A percentile compares a stretch with the other conserved stretches of the same genome.
These are phyloP conservation scores for Cutaneotrichosporon sp. DNA, from an alignment of 1,284 basidiomycete species.

Conservation along the genomic window DNA sequence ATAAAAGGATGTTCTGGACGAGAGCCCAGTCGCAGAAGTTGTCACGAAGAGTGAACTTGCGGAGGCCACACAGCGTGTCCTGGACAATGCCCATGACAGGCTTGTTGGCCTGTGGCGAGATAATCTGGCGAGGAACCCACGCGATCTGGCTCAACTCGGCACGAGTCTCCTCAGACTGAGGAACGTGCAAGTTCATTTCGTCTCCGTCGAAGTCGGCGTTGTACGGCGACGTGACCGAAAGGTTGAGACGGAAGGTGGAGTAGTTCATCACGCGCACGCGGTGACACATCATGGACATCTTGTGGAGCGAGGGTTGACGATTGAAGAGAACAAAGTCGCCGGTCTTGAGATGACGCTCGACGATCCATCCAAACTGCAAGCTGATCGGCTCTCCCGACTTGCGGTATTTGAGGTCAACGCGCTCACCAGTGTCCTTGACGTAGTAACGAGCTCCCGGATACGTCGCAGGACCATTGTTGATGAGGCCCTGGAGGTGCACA, in stretches of 20 bases:
- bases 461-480: conserved; percentile 91
- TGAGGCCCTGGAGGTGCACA: conserved; percentile 86
- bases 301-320: conserved; percentile 96
- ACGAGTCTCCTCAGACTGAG: conserved; percentile 98
- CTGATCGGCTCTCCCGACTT: conserved; percentile 92
- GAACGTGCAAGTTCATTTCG: conserved; percentile 99
- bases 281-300: conserved; percentile 99
- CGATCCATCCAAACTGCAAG: conserved; percentile 97
- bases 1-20: conserved; percentile 95
- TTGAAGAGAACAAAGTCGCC: conserved; percentile 98
- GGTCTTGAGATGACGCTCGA: conserved; percentile 94
- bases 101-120: conserved; percentile 99
- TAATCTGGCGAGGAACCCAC: conserved; percentile 85
- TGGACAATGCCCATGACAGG: conserved; percentile 99
- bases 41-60: conserved; percentile 95
- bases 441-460: conserved; percentile 98
- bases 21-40: conserved; percentile 89
- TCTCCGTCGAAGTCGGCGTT: conserved; percentile 99
- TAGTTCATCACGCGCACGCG: conserved; percentile 97
- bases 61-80: conserved; percentile 95
- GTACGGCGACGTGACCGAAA: conserved; percentile 53
- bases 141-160: conserved; percentile 97
- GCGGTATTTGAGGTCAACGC: conserved; percentile 95
- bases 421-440: conserved; percentile 95
- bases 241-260: conserved; percentile 69